Percentiles rank a stretch among this genome's conserved stretches.
Evolutionary conservation across 768 basidiomycete genomes (phyloP).

Genomic region (Suillus spraguei): DNA sequence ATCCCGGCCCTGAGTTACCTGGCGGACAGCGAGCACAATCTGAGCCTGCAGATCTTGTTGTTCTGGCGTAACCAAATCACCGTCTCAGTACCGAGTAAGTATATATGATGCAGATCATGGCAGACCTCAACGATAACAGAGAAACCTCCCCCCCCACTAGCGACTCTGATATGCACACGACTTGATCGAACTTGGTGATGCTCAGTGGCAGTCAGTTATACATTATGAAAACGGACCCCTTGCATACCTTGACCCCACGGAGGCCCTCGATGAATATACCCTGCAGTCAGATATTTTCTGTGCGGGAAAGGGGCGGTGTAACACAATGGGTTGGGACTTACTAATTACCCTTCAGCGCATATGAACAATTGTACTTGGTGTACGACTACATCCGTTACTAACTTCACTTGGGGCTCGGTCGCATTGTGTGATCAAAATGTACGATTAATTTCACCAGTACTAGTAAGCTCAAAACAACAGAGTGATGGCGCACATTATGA

Average conservation of each 20-base stretch:
- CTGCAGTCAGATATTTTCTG: not conserved
- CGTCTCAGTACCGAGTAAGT: not conserved
- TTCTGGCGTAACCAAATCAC: not conserved
- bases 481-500: not conserved
- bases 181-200: not conserved
- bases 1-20: not conserved
- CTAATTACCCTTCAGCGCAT: not conserved
- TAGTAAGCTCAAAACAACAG: not conserved
- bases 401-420: not conserved
- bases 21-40: not conserved
- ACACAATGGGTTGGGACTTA: not conserved
- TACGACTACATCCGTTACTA: not conserved
- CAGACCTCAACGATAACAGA: not conserved
- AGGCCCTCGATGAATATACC: not conserved
- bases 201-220: not conserved
- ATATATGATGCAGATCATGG: not conserved
- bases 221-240: not conserved
- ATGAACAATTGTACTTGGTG: not conserved
- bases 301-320: not conserved
- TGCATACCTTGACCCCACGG: not conserved
- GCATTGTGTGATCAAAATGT: not conserved
- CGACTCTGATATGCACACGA: not conserved
- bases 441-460: not conserved
- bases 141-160: not conserved
- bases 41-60: not conserved